Evolutionary conservation across 257 asterid genomes (phyloP), one percentile per base, ranked within the genome.

Genomic region (Jacaranda copaia): DNA sequence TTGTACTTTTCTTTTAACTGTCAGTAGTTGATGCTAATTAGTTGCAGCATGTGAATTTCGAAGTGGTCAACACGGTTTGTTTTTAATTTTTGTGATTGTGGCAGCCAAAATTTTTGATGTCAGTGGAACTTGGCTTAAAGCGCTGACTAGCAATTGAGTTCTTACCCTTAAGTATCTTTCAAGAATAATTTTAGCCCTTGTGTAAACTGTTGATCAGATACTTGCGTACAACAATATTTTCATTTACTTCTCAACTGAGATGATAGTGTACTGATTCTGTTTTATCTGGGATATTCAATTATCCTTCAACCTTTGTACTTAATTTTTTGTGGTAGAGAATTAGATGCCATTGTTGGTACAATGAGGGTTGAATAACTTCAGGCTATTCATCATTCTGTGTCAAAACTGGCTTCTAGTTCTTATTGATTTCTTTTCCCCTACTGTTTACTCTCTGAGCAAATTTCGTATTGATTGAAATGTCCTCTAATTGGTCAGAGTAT

Each of bases 1-100:
- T 48, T 16, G 16, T 20, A 32, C 4, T 2, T 25, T 35, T 25
- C 4, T n/a, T 35, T 20, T 64, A 8, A 4, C 7, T 42, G 70
- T 3, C 25, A 60, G 57, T 71, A 14, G 58, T 35, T 70, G 64
- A 59, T 75, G 14, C 14, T 70, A 11, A 36, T 49, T n/a, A 45
- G 76, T 49, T 81, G 80, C 38, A 67, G 51, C 42, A n/a, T 66
- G 49, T 82, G 65, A 66, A 77, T 43, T 45, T 76, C 43, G 32
- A 3, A 70, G 52, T 61, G 72, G 70, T 60, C 61, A 18, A 75
- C 68, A 77, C 75, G n/a, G 61, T 38, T 32, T 25, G 51, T 4
- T 16, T 45, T 14, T 46, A 55, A 15, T 40, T 8, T 12, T 45
- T 76, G 70, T 70, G 43, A 9, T 13, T 55, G 4, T 61, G 19